Percentiles rank a stretch among this genome's conserved stretches.
Conservation (phyloP, 2,329 filamentous ascomycete species). For the Exophiala calicioides region DNA sequence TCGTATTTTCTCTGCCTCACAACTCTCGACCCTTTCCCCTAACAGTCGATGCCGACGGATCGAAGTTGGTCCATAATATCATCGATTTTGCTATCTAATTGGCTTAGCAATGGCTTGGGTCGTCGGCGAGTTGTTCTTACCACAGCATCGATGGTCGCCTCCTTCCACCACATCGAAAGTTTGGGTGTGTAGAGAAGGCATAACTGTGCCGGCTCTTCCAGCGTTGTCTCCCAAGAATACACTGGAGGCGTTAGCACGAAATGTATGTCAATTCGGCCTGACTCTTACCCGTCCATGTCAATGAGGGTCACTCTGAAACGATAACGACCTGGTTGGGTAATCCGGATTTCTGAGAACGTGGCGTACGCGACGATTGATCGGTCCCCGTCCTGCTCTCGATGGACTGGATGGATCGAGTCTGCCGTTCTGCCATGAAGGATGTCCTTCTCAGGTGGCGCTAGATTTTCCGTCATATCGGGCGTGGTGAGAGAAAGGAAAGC, state of each 20-base stretch:
- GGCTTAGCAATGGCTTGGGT: background rate
- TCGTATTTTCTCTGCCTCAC: no score
- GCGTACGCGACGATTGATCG: constrained; percentile 25
- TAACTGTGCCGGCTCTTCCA: constrained; percentile 8
- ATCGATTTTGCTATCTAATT: constrained; percentile 10
- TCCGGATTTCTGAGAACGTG: constrained; percentile 26
- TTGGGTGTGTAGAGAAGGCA: constrained; percentile 22
- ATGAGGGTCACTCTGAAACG: constrained; percentile 28
- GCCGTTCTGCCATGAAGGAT: constrained; percentile 27
- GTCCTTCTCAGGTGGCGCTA: constrained; percentile 24
- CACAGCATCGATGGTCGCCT: constrained; percentile 14
- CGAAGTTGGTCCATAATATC: constrained; percentile 14
- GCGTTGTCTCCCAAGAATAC: background rate
- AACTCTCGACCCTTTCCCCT: background rate
- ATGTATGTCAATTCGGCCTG: background rate
- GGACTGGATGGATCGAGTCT: constrained; percentile 28
- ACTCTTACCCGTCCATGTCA: constrained; percentile 29
- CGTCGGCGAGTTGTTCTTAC: constrained; percentile 4
- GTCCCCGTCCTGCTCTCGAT: constrained; percentile 16
- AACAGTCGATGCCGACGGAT: constrained; percentile 22
- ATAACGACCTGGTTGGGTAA: constrained; percentile 28
- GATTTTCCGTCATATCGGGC: constrained; percentile 19
- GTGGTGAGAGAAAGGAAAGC: constrained; percentile 27
- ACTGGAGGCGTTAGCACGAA: constrained; percentile 9
- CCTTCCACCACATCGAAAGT: constrained; percentile 27